Evolutionary conservation across 73 alveolate species (phyloP).

Genomic region (Breviolum minutum): DNA sequence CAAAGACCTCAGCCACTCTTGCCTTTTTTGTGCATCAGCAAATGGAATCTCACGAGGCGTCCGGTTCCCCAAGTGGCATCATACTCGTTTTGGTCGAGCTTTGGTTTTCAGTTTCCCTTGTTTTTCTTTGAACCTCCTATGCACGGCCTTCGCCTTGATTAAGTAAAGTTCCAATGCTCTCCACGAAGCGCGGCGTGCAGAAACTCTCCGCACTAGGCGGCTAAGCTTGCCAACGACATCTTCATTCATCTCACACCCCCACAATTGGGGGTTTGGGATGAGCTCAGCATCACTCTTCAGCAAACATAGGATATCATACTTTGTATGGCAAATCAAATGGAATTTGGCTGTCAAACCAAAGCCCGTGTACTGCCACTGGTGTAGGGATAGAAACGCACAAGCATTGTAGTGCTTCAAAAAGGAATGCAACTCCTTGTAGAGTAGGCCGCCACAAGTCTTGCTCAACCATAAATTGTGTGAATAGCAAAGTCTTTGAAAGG

Average conservation of each 20-base stretch:
- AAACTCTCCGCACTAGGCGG: background rate
- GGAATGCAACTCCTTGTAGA: background rate
- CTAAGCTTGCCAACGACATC: background rate
- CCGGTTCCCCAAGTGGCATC: background rate
- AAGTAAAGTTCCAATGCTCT: conserved; percentile 2
- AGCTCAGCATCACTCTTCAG: background rate
- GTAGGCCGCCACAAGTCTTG: background rate
- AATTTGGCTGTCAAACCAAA: conserved; percentile 13
- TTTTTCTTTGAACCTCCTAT: background rate
- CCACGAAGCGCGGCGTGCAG: background rate
- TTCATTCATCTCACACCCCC: conserved; percentile 11
- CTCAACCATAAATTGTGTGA: background rate
- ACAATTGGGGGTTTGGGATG: conserved; percentile 10
- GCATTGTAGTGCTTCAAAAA: background rate
- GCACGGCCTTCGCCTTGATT: background rate
- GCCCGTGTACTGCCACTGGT: conserved; percentile 2
- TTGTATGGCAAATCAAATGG: background rate
- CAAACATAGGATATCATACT: background rate
- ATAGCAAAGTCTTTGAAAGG: background rate
- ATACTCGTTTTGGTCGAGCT: background rate
- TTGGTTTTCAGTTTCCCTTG: background rate
- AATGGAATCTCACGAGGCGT: background rate
- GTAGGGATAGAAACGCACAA: background rate
- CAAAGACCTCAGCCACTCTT: background rate
- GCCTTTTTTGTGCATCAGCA: background rate